Conservation (phyloP, 768 basidiomycete genomes). For the Lactifluus piperatus region DNA sequence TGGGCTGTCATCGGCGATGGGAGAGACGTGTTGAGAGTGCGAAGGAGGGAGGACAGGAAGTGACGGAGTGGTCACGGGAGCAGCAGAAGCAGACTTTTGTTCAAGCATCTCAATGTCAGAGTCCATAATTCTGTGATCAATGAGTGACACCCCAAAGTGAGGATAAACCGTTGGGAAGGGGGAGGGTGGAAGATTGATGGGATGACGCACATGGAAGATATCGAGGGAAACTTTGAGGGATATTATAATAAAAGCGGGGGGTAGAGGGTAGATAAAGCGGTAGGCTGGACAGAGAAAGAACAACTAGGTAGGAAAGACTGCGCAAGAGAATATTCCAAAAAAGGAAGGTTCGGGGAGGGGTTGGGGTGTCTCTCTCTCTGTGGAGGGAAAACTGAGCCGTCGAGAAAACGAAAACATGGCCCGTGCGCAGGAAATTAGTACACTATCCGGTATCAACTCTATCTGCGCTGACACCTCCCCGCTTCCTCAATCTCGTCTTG, state of each 20-base stretch:
- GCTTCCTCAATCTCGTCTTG: no score
- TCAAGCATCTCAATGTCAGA: slow-evolving; percentile 15
- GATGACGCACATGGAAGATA: background rate
- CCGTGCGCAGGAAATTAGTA: slow-evolving; percentile 21
- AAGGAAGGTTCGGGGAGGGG: slow-evolving; percentile 26
- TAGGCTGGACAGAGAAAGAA: no score
- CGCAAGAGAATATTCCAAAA: slow-evolving; percentile 24
- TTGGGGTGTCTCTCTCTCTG: no score
- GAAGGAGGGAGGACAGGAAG: slow-evolving; percentile 6
- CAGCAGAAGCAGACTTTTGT: background rate
- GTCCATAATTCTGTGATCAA: background rate
- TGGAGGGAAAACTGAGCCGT: slow-evolving; percentile 4
- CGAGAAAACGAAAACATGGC: slow-evolving; percentile 4
- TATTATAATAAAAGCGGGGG: background rate
- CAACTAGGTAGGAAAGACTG: background rate
- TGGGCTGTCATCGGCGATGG: slow-evolving; percentile 7
- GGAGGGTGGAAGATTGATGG: background rate
- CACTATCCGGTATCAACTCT: slow-evolving; percentile 12
- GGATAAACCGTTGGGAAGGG: no score
- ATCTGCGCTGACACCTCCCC: background rate
- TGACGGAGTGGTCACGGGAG: slow-evolving; percentile 5
- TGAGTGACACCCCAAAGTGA: no score
- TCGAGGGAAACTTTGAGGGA: background rate
- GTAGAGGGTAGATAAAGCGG: background rate
- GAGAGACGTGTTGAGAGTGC: slow-evolving; percentile 4